Percentiles rank a stretch among this genome's conserved stretches.
These are phyloP conservation scores for Kwoniella sp. DNA, from an alignment of 768 basidiomycete genomes.

Conservation along the genomic window DNA sequence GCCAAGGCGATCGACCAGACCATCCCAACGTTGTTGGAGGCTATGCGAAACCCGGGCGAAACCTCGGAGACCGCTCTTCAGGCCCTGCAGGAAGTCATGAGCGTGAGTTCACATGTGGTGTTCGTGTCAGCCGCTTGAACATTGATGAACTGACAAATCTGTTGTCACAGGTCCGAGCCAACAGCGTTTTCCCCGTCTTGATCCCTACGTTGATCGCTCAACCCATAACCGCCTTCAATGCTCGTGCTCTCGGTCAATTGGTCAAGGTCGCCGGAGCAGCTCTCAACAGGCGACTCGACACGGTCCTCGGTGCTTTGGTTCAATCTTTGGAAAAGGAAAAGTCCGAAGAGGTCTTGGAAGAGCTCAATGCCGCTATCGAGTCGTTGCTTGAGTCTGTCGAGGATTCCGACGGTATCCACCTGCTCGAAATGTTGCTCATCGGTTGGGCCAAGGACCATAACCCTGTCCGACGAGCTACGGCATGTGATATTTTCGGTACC, in stretches of 20 bases:
- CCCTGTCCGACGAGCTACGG: slow-evolving; percentile 72
- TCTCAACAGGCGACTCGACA: slow-evolving; percentile 75
- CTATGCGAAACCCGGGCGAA: slow-evolving; percentile 87
- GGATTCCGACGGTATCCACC: slow-evolving; percentile 86
- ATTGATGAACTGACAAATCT: too few species aligned
- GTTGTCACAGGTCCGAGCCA: slow-evolving; percentile 73
- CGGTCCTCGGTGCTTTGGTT: slow-evolving; percentile 77
- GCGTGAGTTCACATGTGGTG: too few species aligned
- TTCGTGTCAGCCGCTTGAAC: too few species aligned
- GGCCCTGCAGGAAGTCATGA: slow-evolving; percentile 92
- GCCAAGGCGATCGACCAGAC: slow-evolving; percentile 92
- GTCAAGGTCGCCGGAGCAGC: slow-evolving; percentile 93
- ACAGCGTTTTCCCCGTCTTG: slow-evolving; percentile 93
- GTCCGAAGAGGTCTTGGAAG: slow-evolving; percentile 70
- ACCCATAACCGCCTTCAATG: slow-evolving; percentile 95
- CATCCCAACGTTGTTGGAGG: slow-evolving; percentile 90
- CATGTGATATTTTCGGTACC: slow-evolving; percentile 72
- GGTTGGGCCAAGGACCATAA: slow-evolving; percentile 83
- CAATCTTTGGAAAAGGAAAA: slow-evolving; percentile 67
- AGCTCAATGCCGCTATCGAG: slow-evolving; percentile 72
- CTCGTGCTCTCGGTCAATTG: slow-evolving; percentile 81
- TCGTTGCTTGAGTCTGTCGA: slow-evolving; percentile 75
- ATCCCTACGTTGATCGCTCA: slow-evolving; percentile 87
- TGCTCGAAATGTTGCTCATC: slow-evolving; percentile 81
- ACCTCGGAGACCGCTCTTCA: slow-evolving; percentile 93